Evolutionary conservation across 805 yeast genomes (phyloP).

Genomic region (Yamadazyma philogaea): DNA sequence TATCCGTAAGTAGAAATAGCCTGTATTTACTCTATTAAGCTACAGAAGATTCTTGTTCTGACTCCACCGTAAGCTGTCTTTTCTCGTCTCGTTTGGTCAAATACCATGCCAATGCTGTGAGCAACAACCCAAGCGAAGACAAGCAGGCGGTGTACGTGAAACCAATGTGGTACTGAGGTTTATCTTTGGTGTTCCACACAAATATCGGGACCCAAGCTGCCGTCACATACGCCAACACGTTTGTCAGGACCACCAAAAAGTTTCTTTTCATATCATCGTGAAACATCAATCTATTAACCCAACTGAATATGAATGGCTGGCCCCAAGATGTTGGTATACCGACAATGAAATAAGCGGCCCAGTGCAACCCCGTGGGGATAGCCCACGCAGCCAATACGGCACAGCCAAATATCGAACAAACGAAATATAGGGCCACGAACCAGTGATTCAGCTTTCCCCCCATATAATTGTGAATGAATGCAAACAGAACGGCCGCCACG

Average conservation of each 20-base stretch:
- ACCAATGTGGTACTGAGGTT: constrained; percentile 32
- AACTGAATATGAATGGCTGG: constrained; percentile 54
- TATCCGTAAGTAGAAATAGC: constrained; percentile 20
- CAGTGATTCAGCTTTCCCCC: constrained; percentile 35
- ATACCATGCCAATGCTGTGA: constrained; percentile 26
- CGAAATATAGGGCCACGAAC: constrained; percentile 37
- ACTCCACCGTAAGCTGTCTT: constrained; percentile 1
- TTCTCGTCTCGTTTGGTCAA: constrained; percentile 27
- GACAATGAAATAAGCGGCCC: constrained; percentile 47
- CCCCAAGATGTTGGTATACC: constrained; percentile 51
- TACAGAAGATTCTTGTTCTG: not conserved
- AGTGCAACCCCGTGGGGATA: constrained; percentile 47
- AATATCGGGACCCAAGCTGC: constrained; percentile 39
- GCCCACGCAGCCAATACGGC: constrained; percentile 46
- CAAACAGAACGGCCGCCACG: constrained; percentile 20
- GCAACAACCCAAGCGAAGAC: constrained; percentile 26
- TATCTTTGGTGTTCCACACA: constrained; percentile 36
- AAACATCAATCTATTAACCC: constrained; percentile 50
- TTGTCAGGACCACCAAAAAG: constrained; percentile 38
- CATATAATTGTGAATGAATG: constrained; percentile 29
- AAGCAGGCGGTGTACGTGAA: constrained; percentile 34
- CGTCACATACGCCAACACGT: constrained; percentile 38
- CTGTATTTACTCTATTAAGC: not conserved
- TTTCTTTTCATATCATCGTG: constrained; percentile 42
- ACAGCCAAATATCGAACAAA: constrained; percentile 40